A percentile compares a stretch with the other conserved stretches of the same genome.
Conservation (phyloP, 768 basidiomycete genomes). For the Polyporus arcularius region DNA sequence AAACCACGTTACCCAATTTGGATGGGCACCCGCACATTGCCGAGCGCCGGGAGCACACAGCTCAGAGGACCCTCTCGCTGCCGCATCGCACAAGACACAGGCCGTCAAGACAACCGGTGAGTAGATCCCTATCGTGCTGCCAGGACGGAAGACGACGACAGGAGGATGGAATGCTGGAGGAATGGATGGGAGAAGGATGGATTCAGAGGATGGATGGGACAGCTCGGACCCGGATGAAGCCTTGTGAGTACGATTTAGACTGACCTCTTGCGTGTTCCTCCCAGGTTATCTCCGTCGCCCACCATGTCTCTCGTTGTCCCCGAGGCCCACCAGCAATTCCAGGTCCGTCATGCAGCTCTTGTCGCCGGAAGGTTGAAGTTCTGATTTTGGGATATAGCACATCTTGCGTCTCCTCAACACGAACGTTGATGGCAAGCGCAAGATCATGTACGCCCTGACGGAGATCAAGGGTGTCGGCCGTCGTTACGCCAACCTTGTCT, state of each 20-base stretch:
- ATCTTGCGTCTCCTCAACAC: constrained; percentile 99
- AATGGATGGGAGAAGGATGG: not conserved
- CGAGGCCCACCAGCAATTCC: constrained; percentile 94
- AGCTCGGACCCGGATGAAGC: constrained; percentile 9
- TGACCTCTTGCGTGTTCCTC: constrained; percentile 1
- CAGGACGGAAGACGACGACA: not conserved
- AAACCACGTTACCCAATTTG: too few relatives aligned
- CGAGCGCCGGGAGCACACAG: not conserved
- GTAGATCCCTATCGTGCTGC: constrained; percentile 6
- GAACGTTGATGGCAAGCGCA: constrained; percentile 99
- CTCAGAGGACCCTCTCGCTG: constrained; percentile 14
- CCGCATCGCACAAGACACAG: constrained; percentile 14
- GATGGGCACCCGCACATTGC: constrained; percentile 39
- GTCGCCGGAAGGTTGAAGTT: not conserved
- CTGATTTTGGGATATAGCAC: constrained; percentile 59
- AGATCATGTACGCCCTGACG: constrained; percentile 99
- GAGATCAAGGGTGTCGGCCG: constrained; percentile 99
- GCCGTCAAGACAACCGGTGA: constrained; percentile 22
- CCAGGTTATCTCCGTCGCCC: constrained; percentile 15
- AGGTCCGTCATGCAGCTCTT: constrained; percentile 48
- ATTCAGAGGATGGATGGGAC: constrained; percentile 12
- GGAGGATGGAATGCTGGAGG: not conserved
- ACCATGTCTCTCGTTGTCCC: constrained; percentile 97
- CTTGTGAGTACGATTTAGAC: constrained; percentile 15
- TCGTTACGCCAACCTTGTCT: constrained; percentile 97